These are phyloP conservation scores for Gyrodon lividus DNA, from an alignment of 768 basidiomycete species.

Conservation along the genomic window DNA sequence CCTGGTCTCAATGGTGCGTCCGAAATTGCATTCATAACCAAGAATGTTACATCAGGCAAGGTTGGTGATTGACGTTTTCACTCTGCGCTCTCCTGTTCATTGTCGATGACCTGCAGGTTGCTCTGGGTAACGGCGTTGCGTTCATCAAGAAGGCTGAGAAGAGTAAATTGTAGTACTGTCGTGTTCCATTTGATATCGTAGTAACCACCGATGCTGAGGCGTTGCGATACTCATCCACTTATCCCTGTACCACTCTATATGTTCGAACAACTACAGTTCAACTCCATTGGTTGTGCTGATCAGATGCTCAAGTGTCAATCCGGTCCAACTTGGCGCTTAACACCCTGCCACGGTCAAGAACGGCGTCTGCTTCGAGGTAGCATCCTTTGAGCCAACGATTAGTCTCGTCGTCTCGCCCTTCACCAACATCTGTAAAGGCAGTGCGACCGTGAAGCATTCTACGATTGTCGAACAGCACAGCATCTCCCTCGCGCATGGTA, in stretches of 20 bases:
- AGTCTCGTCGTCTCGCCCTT: conserved; percentile 44
- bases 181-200: not conserved
- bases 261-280: not conserved
- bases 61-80: conserved; percentile 27
- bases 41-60: conserved; percentile 59
- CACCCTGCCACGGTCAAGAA: conserved; percentile 60
- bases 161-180: conserved; percentile 41
- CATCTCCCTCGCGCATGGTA: conserved; percentile 77
- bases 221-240: not conserved
- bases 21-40: conserved; percentile 64
- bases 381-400: conserved; percentile 91
- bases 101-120: conserved; percentile 34
- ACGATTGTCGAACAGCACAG: conserved; percentile 90
- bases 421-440: conserved; percentile 53
- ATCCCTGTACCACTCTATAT: not conserved
- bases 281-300: no score
- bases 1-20: conserved; percentile 54
- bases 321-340: conserved; percentile 34
- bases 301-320: not conserved
- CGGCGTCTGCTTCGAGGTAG: conserved; percentile 67
- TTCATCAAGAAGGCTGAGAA: conserved; percentile 54
- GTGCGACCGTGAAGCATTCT: conserved; percentile 86
- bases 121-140: conserved; percentile 61
- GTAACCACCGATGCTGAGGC: not conserved
- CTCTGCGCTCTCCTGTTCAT: not conserved